Evolutionary conservation across 495 filamentous ascomycete species (phyloP).

Genomic region (Apiosordaria backusii): DNA sequence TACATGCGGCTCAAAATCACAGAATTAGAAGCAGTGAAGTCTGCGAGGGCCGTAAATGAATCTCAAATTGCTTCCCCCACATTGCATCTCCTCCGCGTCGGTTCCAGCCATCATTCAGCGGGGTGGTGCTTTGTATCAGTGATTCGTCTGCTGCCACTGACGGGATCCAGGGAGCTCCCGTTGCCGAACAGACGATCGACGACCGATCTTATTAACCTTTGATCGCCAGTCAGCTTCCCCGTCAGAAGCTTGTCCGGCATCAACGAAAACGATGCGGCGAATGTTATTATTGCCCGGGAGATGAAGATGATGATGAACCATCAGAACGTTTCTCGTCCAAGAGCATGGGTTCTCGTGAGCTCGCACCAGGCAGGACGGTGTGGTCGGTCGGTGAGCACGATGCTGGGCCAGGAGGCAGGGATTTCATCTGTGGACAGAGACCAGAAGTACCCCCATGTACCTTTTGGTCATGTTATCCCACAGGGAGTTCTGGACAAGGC

Average conservation of each 20-base stretch:
- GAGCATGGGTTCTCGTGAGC: background rate
- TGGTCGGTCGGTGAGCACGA: background rate
- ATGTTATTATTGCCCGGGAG: no score
- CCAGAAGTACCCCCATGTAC: constrained; percentile 20
- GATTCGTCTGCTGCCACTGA: background rate
- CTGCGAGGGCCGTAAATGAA: constrained; percentile 9
- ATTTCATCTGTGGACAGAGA: background rate
- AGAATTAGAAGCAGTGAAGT: background rate
- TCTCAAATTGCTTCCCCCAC: constrained; percentile 13
- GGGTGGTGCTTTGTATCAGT: background rate
- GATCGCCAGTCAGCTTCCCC: background rate
- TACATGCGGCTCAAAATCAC: constrained; percentile 18
- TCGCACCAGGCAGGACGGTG: background rate
- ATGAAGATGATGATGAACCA: no score
- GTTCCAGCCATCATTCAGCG: background rate
- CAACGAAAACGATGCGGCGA: background rate
- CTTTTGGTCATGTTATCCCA: constrained; percentile 9
- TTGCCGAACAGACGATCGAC: background rate
- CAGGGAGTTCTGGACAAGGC: constrained; percentile 8
- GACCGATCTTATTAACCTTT: background rate
- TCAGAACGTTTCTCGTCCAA: background rate
- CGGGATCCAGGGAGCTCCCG: background rate
- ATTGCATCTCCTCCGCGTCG: background rate
- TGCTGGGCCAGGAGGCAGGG: background rate
- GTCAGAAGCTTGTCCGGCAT: background rate